phyloP scores from a whole-genome alignment of 148 eudicot species.

The Nyssa sinensis region DNA sequence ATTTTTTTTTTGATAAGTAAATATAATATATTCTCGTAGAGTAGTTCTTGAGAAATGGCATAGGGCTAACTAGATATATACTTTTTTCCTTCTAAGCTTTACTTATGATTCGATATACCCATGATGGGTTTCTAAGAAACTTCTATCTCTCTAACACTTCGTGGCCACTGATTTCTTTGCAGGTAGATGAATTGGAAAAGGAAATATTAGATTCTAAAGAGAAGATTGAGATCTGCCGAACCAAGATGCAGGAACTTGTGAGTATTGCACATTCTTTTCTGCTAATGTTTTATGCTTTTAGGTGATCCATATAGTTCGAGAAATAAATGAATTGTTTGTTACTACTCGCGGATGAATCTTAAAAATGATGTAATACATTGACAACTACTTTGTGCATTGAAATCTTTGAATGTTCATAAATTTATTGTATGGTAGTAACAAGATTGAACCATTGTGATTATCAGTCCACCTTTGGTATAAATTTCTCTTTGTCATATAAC shows the following conservation, averaged over 20 bases:
- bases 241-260: slow-evolving; percentile 98
- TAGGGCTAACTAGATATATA: too few species aligned
- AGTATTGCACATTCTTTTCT: slow-evolving; percentile 20
- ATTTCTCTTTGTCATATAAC: not conserved
- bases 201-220: slow-evolving; percentile 84
- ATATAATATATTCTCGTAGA: too few species aligned
- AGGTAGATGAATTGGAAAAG: slow-evolving; percentile 96
- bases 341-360: too few species aligned
- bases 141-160: not conserved
- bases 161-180: slow-evolving; percentile 12
- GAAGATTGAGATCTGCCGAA: slow-evolving; percentile 76
- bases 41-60: too few species aligned
- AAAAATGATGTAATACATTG: too few species aligned
- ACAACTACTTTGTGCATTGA: too few species aligned
- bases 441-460: too few species aligned
- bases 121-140: not conserved
- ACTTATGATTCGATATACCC: too few species aligned
- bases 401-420: too few species aligned
- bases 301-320: not conserved
- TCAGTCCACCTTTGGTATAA: not conserved
- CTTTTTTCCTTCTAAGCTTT: too few species aligned
- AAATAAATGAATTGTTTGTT: not conserved
- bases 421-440: too few species aligned
- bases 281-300: not conserved
- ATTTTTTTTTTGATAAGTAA: too few species aligned